A percentile compares a stretch with the other conserved stretches of the same genome.
Conservation (phyloP, 2,329 filamentous ascomycete genomes). For the Fusarium illudens region DNA sequence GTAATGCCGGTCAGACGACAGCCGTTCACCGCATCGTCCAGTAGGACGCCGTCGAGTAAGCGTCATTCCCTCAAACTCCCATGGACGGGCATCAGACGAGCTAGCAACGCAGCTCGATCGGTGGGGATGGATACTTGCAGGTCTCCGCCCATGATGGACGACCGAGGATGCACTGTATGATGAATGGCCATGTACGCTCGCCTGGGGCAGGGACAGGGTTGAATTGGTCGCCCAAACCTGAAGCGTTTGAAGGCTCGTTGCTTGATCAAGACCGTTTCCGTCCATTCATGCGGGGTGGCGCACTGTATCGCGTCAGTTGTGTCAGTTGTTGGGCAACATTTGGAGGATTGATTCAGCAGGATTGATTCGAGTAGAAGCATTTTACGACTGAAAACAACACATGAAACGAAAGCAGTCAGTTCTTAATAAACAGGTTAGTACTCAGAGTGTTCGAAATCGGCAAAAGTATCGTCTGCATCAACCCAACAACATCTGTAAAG, state of each 20-base stretch:
- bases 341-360: no score
- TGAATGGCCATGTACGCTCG: background rate
- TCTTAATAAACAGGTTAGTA: background rate
- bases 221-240: background rate
- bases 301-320: slow-evolving; percentile 36
- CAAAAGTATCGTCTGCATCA: background rate
- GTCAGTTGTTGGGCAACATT: background rate
- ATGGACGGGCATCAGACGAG: slow-evolving; percentile 31
- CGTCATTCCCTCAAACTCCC: slow-evolving; percentile 40
- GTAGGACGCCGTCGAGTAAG: slow-evolving; percentile 42
- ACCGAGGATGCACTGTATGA: slow-evolving; percentile 10
- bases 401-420: slow-evolving; percentile 33
- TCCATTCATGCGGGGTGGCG: slow-evolving; percentile 42
- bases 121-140: slow-evolving; percentile 36
- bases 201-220: background rate
- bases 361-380: background rate
- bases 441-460: background rate
- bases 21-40: slow-evolving; percentile 31
- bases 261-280: slow-evolving; percentile 29
- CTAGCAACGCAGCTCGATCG: slow-evolving; percentile 35
- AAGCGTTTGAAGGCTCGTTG: background rate
- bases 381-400: slow-evolving; percentile 1
- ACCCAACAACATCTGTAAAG: background rate
- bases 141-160: slow-evolving; percentile 35
- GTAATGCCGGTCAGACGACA: slow-evolving; percentile 26